Evolutionary conservation across 306 rosid genomes (phyloP).

Genomic region (Quercus engelmannii): DNA sequence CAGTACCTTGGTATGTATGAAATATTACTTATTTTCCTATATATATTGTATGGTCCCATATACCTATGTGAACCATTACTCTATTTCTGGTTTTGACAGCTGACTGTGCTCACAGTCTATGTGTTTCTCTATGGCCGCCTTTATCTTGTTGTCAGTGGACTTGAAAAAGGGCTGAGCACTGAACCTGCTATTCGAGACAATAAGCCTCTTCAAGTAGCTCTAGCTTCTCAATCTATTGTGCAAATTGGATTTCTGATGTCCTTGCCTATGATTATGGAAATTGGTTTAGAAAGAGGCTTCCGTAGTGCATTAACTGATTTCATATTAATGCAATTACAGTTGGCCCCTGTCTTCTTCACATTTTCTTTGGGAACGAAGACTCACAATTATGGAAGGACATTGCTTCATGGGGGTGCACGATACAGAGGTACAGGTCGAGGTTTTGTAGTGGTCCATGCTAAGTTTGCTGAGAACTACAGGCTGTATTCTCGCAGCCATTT

Average conservation of each 20-base stretch:
- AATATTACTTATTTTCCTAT: slow-evolving; percentile 11
- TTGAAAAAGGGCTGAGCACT: slow-evolving; percentile 60
- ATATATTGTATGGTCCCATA: slow-evolving; percentile 5
- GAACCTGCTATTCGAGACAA: slow-evolving; percentile 57
- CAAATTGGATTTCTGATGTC: slow-evolving; percentile 94
- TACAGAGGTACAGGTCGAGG: slow-evolving; percentile 95
- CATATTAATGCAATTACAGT: slow-evolving; percentile 83
- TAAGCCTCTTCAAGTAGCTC: slow-evolving; percentile 88
- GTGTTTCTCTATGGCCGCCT: slow-evolving; percentile 90
- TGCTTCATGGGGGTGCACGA: slow-evolving; percentile 98
- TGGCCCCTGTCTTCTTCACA: slow-evolving; percentile 90
- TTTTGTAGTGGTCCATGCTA: slow-evolving; percentile 95
- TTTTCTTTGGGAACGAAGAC: slow-evolving; percentile 96
- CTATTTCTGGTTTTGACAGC: slow-evolving; percentile 50
- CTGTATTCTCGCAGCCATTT: slow-evolving; percentile 95
- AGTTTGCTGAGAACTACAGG: slow-evolving; percentile 90
- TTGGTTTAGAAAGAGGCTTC: slow-evolving; percentile 90
- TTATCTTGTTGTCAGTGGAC: slow-evolving; percentile 89
- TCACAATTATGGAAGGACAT: slow-evolving; percentile 90
- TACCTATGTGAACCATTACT: not conserved
- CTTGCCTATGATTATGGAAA: slow-evolving; percentile 96
- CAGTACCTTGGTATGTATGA: slow-evolving; percentile 78
- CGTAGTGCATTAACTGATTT: slow-evolving; percentile 84
- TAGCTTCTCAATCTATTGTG: slow-evolving; percentile 90
- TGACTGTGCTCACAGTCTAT: slow-evolving; percentile 86